Conservation (phyloP, 1,284 basidiomycete genomes). For the Leccinum holopus region DNA sequence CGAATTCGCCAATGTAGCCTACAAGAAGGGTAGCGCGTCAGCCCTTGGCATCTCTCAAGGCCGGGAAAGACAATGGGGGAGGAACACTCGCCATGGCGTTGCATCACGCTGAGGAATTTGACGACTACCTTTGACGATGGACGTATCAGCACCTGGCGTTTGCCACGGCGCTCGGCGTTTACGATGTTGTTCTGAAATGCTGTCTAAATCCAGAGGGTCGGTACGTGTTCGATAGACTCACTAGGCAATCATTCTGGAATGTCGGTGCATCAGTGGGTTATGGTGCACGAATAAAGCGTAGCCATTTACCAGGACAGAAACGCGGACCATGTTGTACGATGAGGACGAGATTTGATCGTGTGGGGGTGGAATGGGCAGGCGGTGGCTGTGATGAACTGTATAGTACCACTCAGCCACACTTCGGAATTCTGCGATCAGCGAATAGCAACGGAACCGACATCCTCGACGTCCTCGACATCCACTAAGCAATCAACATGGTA, state of each 20-base stretch:
- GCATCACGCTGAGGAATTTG: conserved; percentile 96
- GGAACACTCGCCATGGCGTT: conserved; percentile 85
- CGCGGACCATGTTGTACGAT: conserved; percentile 69
- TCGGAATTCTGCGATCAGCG: conserved; percentile 18
- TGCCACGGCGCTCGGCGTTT: conserved; percentile 97
- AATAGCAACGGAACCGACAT: not conserved
- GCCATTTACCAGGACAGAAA: conserved; percentile 74
- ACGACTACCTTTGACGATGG: conserved; percentile 96
- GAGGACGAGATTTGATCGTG: conserved; percentile 4
- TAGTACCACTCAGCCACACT: conserved; percentile 32
- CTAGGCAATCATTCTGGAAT: conserved; percentile 76
- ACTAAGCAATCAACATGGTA: conserved; percentile 48
- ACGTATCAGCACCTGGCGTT: conserved; percentile 94
- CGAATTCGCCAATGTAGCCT: conserved; percentile 99
- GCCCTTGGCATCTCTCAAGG: not conserved
- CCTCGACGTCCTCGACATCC: conserved; percentile 26
- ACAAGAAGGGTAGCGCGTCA: conserved; percentile 9
- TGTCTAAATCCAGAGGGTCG: not conserved
- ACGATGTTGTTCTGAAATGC: conserved; percentile 86
- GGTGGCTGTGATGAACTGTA: conserved; percentile 36
- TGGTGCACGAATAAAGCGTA: not conserved
- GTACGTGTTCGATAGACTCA: conserved; percentile 34
- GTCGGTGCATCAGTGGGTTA: not conserved
- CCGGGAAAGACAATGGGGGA: not conserved
- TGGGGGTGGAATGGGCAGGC: not conserved